Evolutionary conservation across 345 rosid species (phyloP), one percentile per base, ranked within the genome.

Genomic region (Sonneratia caseolaris): DNA sequence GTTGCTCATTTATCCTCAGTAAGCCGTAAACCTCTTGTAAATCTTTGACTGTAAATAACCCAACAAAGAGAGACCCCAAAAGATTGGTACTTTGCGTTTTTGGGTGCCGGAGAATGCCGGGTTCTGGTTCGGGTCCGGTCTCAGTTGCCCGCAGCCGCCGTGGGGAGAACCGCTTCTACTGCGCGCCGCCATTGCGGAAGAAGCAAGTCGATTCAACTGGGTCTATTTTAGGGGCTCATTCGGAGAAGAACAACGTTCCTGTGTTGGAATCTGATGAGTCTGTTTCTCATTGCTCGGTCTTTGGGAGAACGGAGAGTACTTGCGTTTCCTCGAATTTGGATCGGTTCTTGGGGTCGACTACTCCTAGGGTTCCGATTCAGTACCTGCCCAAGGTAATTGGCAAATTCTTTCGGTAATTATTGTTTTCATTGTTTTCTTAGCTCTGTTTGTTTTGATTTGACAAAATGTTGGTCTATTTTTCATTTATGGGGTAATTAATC

Each of bases 331-430:
- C 97, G 48, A 94, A 91, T 82, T 91, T 91, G 86, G 96, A 91
- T 90, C 87, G 93, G 75, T 94, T 94, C 89, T 84, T 94, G 89
- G 90, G 87, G 80, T 73, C 71, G 64, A 89, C 98, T 7, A 86
- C 96, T 72, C 98, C 97, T 5, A 53, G 80, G 40, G 97, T 94
- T 37, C 76, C 87, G 43, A 82, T 84, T 32, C 92, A 86, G 70
- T 69, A 73, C 68, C 74, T 86, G 72, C 89, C 93, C 5, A 81
- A 84, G 93, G 98, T 94, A 72, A 80, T 76, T 2, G 51, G 11
- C n/a, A 36, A 36, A 37, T 36, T 38, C n/a, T 76, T 7, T 14
- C 13, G 59, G 19, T 37, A 0, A 47, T 62, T 32, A 0, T 27
- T 62, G 18, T 62, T 62, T 4, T 32, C 27, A 6, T 18, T 5